Evolutionary conservation across 352 stramenopile species (phyloP).

Genomic region (Pythium biforme): DNA sequence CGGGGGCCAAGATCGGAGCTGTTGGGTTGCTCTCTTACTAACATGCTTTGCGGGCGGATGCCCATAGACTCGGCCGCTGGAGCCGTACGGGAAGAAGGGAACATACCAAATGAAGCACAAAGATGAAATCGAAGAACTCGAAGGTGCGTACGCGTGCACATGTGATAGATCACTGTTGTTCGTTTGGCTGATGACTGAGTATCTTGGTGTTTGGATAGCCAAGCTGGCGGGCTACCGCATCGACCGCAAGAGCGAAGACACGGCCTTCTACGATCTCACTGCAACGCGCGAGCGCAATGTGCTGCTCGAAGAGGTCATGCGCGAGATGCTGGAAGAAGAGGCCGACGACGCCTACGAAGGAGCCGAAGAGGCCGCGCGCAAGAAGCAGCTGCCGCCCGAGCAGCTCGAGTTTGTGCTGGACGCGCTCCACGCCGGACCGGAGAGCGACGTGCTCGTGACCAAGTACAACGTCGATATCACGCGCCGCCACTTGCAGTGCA

Average conservation of each 20-base stretch:
- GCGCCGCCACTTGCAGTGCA: constrained; percentile 65
- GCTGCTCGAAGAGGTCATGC: constrained; percentile 58
- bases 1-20: neutral
- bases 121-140: constrained; percentile 28
- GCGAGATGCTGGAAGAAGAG: constrained; percentile 58
- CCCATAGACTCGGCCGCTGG: constrained; percentile 17
- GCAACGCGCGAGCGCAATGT: constrained; percentile 21
- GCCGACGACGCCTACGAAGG: constrained; percentile 55
- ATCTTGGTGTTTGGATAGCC: neutral
- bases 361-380: constrained; percentile 42
- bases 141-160: constrained; percentile 5
- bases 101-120: constrained; percentile 23
- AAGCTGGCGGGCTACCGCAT: constrained; percentile 16
- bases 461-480: constrained; percentile 86
- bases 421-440: constrained; percentile 51
- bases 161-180: too few relatives aligned
- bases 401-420: constrained; percentile 52
- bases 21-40: too few relatives aligned
- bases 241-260: constrained; percentile 15
- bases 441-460: constrained; percentile 63
- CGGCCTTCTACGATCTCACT: constrained; percentile 19
- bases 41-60: neutral
- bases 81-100: constrained; percentile 25
- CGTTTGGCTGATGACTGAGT: neutral
- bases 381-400: constrained; percentile 62